A percentile compares a stretch with the other conserved stretches of the same genome.
These are phyloP conservation scores for Ogataea trehaloabstinens DNA, from an alignment of 805 yeast species.

Conservation along the genomic window DNA sequence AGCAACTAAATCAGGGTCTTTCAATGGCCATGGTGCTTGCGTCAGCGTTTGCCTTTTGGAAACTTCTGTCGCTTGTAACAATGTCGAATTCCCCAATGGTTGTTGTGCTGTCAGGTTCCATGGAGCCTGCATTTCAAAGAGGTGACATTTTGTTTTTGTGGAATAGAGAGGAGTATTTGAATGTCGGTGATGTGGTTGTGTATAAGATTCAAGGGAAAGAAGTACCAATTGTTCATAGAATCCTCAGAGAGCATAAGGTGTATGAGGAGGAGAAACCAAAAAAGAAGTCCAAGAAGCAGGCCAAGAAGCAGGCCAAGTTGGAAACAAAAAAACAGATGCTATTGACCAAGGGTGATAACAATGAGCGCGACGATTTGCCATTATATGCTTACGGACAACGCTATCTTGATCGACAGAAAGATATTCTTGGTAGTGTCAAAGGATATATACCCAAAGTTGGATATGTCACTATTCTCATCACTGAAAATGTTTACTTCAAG, in stretches of 20 bases:
- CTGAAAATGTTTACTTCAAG: conserved; percentile 84
- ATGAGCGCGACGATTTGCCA: conserved; percentile 85
- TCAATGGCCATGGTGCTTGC: conserved; percentile 77
- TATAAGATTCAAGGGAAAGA: conserved; percentile 75
- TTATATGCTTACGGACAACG: conserved; percentile 74
- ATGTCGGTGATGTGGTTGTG: conserved; percentile 92
- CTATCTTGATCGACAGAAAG: conserved; percentile 73
- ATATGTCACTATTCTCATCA: conserved; percentile 84
- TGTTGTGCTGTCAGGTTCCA: conserved; percentile 95
- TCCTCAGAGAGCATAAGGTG: conserved; percentile 74
- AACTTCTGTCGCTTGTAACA: conserved; percentile 68
- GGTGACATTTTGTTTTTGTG: conserved; percentile 91
- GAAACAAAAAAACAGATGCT: conserved; percentile 53
- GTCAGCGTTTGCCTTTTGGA: conserved; percentile 92
- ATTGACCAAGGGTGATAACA: conserved; percentile 95
- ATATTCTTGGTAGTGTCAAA: conserved; percentile 87
- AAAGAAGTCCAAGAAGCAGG: conserved; percentile 13
- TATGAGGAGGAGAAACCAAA: conserved; percentile 18
- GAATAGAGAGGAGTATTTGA: conserved; percentile 68
- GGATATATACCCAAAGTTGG: conserved; percentile 90
- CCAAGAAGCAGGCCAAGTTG: conserved; percentile 7
- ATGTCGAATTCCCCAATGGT: conserved; percentile 92
- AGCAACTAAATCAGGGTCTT: conserved; percentile 45
- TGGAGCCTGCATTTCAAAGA: conserved; percentile 99
- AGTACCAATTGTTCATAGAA: conserved; percentile 97